Conservation (phyloP, 371 early-diverging fungal genomes). For the Mortierella polycephala region DNA sequence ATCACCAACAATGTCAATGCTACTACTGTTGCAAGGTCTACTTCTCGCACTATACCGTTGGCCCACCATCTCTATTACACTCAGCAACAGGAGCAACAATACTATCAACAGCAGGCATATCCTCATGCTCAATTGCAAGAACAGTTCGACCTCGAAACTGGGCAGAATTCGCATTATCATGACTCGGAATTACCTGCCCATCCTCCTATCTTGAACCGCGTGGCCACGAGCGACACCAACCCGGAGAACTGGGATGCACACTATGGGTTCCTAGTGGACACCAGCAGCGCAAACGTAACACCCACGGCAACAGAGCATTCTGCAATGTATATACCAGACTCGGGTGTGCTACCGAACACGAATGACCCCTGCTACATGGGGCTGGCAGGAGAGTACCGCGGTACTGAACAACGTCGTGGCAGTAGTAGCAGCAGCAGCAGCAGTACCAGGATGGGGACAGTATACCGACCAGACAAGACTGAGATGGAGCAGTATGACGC, state of each 20-base stretch:
- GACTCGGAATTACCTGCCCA: conserved; percentile 2
- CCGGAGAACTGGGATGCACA: conserved; percentile 18
- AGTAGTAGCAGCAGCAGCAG: background rate
- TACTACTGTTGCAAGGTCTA: no score
- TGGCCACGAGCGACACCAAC: background rate
- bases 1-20: no score
- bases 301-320: conserved; percentile 4
- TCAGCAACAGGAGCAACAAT: no score
- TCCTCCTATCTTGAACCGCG: background rate
- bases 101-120: no score
- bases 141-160: no score
- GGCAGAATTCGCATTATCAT: conserved; percentile 18
- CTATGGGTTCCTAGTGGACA: conserved; percentile 10
- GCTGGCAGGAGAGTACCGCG: background rate
- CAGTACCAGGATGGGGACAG: conserved; percentile 1
- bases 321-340: conserved; percentile 16
- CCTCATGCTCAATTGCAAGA: no score
- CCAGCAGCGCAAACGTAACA: background rate
- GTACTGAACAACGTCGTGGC: background rate
- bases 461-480: conserved; percentile 21
- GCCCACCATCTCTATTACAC: no score
- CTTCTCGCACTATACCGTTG: no score
- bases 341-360: conserved; percentile 25
- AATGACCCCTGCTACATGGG: conserved; percentile 17
- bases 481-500: conserved; percentile 29